Evolutionary conservation across 140 eudicot genomes (phyloP), one percentile per base, ranked within the genome.

Genomic region (Cichorium intybus): DNA sequence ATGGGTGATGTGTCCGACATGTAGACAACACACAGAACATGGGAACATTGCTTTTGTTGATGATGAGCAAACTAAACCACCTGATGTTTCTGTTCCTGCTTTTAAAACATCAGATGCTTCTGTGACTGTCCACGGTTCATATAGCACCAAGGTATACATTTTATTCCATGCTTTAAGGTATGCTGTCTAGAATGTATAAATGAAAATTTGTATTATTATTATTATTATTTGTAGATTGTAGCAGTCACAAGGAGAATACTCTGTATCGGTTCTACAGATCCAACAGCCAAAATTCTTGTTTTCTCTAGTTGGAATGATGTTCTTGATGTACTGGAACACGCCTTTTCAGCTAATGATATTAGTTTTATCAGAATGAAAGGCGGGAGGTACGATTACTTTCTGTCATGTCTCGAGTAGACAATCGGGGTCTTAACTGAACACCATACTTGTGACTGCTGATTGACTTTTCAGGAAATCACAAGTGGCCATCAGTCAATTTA

Each of bases 281-380:
- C 95, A 63, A 20, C 65, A 60, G 84, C 86, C 35, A 88, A 88
- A 75, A 73, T 93, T 64, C 93, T 93, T 62, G 99, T 93, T 73
- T 93, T 93, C 81, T 85, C 97, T 56, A 93, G 97, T 71, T 93
- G 99, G 99, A 81, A 85, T 54, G 99, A 93, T 81, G 99, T 93
- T 33, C 99, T 93, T 60, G 99, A 88, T 53, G 95, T 93, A 33
- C 76, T 93, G 69, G 90, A 93, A 48, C 95, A 93, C 69, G 90
- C 99, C 31, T 88, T 93, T 22, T 34, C 87, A 7, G 88, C 97
- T 46, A 93, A 93, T 62, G 65, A 51, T 69, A 93, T 88, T 69
- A 93, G 76, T 74, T 84, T 71, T 67, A 75, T 93, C 46, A 77
- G 99, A 78, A 93, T 88, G 99, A 82, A 93, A 72, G 99, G 99